These are phyloP conservation scores for Penicillium sp. DNA, from an alignment of 2,329 filamentous ascomycete species.

Conservation along the genomic window DNA sequence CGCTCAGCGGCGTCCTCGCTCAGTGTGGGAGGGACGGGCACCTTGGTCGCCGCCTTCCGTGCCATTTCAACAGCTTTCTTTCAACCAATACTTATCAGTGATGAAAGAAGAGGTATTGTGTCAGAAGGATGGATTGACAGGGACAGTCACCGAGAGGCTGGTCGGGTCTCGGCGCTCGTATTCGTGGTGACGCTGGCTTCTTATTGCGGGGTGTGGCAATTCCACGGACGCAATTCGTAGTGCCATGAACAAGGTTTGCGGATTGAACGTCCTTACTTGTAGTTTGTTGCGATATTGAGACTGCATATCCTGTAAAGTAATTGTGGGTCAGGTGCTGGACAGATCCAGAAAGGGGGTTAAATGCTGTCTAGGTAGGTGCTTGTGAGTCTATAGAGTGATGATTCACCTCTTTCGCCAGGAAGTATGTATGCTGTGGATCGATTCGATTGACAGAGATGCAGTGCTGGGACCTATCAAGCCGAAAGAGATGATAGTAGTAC, in stretches of 20 bases:
- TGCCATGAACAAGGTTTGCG: background rate
- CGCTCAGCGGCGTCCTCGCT: constrained; percentile 55
- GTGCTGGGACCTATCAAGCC: background rate
- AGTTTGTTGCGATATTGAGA: background rate
- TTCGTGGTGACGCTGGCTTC: background rate
- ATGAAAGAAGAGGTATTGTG: background rate
- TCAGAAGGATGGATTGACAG: background rate
- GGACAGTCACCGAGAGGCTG: background rate
- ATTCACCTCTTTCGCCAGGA: background rate
- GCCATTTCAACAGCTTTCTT: constrained; percentile 1
- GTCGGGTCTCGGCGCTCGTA: constrained; percentile 1
- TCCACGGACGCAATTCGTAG: background rate
- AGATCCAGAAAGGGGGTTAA: background rate
- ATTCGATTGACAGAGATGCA: background rate
- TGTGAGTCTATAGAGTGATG: background rate
- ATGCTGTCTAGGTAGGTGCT: no score
- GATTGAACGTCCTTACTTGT: background rate
- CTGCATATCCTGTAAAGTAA: background rate
- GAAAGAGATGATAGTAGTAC: background rate
- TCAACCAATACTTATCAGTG: background rate
- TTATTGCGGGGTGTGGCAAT: constrained; percentile 1
- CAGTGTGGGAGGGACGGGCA: constrained; percentile 5
- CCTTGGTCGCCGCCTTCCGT: background rate
- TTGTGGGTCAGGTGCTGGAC: background rate
- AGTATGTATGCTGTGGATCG: background rate